Evolutionary conservation across 441 rosid species (phyloP).

Genomic region (Flueggea neowawraea): DNA sequence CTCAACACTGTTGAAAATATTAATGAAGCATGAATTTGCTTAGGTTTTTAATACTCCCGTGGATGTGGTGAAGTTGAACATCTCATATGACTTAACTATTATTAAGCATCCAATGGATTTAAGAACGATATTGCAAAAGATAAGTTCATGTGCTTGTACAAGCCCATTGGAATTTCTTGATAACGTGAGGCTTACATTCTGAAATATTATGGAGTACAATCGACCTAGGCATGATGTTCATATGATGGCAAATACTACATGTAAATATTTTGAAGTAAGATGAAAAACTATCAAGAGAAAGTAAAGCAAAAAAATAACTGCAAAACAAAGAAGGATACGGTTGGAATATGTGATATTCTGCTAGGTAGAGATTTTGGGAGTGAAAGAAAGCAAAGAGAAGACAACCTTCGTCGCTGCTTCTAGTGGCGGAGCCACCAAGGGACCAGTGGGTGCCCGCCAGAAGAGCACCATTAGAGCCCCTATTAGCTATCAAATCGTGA

Average conservation of each 20-base stretch:
- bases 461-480: too few species aligned
- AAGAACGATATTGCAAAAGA: conserved; percentile 59
- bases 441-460: too few species aligned
- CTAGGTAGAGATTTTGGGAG: too few species aligned
- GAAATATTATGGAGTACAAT: conserved; percentile 77
- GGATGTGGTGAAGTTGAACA: conserved; percentile 66
- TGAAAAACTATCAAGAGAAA: conserved; percentile 85
- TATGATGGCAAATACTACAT: conserved; percentile 58
- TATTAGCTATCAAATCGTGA: too few species aligned
- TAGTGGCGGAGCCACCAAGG: too few species aligned
- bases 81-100: conserved; percentile 81
- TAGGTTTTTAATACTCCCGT: conserved; percentile 73
- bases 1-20: conserved; percentile 42
- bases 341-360: too few species aligned
- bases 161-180: conserved; percentile 60
- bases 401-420: too few species aligned
- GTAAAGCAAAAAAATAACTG: too few species aligned
- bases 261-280: conserved; percentile 64
- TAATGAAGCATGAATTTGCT: conserved; percentile 61
- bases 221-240: conserved; percentile 70
- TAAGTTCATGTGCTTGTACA: conserved; percentile 46
- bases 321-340: too few species aligned
- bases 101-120: conserved; percentile 94
- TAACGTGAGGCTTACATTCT: conserved; percentile 79
- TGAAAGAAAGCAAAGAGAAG: too few species aligned